Percentiles rank a stretch among this genome's conserved stretches.
Conservation (phyloP, 495 filamentous ascomycete species). For the Neurospora tetrasperma region DNA sequence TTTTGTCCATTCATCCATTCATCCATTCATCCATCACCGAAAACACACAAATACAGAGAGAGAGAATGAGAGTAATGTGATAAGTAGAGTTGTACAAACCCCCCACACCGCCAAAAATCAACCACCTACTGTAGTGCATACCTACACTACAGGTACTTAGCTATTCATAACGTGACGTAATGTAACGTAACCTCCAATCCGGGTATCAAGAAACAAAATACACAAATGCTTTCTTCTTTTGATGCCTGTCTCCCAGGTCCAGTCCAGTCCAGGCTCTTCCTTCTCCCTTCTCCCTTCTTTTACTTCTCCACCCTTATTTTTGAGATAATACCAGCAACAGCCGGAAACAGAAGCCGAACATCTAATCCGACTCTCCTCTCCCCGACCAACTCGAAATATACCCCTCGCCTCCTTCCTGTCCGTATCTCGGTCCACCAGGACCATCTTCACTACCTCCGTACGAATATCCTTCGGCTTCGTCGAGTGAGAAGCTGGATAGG, state of each 20-base stretch:
- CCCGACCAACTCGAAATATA: not conserved
- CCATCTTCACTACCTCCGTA: not conserved
- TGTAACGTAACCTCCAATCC: no score
- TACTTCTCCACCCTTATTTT: no score
- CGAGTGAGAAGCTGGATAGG: not conserved
- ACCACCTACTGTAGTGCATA: no score
- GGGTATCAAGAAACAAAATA: no score
- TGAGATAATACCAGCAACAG: not conserved
- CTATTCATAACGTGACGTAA: no score
- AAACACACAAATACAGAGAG: not conserved
- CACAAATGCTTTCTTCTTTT: no score
- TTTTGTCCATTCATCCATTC: not conserved
- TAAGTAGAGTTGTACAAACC: not conserved
- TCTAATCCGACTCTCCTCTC: not conserved
- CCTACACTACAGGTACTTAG: no score
- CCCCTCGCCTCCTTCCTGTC: not conserved
- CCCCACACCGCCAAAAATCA: no score
- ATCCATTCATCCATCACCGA: not conserved
- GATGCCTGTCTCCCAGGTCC: no score
- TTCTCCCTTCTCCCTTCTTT: no score
- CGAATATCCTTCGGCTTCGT: not conserved
- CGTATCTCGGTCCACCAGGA: not conserved
- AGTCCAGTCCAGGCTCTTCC: no score
- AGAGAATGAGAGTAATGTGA: not conserved
- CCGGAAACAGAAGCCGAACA: not conserved